phyloP scores from a whole-genome alignment of 2,329 filamentous ascomycete genomes.

The Penicillium sp. region DNA sequence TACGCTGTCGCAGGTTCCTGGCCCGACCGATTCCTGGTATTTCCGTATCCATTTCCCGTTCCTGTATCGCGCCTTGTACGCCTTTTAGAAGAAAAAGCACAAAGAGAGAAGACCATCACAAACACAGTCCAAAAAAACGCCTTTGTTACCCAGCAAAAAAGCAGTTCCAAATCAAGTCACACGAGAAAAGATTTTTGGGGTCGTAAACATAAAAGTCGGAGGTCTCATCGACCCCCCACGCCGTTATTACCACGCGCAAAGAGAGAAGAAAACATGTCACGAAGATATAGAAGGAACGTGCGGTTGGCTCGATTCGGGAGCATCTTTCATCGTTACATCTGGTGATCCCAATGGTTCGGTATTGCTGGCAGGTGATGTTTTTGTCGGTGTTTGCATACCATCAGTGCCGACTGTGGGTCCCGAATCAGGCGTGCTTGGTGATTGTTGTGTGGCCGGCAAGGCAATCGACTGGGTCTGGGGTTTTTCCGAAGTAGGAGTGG shows the following conservation, averaged over 20 bases:
- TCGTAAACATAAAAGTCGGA: constrained; percentile 29
- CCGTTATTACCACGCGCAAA: constrained; percentile 13
- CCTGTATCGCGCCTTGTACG: constrained; percentile 21
- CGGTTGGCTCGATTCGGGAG: constrained; percentile 31
- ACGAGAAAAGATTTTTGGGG: constrained; percentile 27
- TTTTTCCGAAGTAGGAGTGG: constrained; percentile 48
- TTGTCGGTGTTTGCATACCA: constrained; percentile 12
- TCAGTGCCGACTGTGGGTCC: constrained; percentile 18
- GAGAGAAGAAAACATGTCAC: constrained; percentile 17
- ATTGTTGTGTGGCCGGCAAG: constrained; percentile 31
- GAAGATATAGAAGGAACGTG: constrained; percentile 34
- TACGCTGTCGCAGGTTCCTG: constrained; percentile 10
- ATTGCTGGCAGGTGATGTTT: constrained; percentile 25
- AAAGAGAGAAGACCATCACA: constrained; percentile 15
- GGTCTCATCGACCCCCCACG: constrained; percentile 18
- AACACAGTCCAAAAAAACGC: constrained; percentile 22
- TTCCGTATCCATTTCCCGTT: constrained; percentile 20
- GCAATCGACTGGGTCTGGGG: constrained; percentile 33
- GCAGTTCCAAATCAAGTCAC: constrained; percentile 21
- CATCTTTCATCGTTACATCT: constrained; percentile 40
- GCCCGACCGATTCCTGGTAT: constrained; percentile 24
- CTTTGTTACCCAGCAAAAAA: constrained; percentile 12
- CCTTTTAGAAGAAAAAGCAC: constrained; percentile 14
- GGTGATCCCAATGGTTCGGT: constrained; percentile 23
- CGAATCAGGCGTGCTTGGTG: constrained; percentile 20